Conservation (phyloP, 768 basidiomycete genomes). For the Mycena filopes region DNA sequence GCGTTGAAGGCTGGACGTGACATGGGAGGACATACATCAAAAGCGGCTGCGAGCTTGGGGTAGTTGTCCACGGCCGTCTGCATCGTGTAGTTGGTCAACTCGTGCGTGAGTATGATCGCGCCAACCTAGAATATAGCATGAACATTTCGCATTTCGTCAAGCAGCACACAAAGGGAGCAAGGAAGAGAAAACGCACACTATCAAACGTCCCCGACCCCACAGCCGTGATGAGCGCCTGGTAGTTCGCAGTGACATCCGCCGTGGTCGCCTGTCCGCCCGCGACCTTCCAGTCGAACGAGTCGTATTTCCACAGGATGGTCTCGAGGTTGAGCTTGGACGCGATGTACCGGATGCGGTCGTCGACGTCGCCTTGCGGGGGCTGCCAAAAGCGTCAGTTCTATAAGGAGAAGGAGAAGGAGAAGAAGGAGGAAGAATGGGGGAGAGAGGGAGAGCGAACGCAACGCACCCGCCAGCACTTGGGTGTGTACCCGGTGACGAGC, state of each 20-base stretch:
- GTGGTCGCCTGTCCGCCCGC: neutral
- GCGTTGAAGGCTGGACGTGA: neutral
- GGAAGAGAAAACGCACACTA: conserved; percentile 5
- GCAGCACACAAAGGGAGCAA: neutral
- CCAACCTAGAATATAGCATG: conserved; percentile 5
- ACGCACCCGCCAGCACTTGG: conserved; percentile 69
- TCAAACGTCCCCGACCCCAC: conserved; percentile 16
- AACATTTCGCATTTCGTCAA: neutral
- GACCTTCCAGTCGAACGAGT: conserved; percentile 79
- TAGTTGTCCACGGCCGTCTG: conserved; percentile 65
- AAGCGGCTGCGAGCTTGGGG: conserved; percentile 53
- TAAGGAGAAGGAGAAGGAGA: no score
- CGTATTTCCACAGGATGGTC: conserved; percentile 79
- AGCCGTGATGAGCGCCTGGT: conserved; percentile 17
- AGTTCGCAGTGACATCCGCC: conserved; percentile 14
- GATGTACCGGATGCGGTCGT: conserved; percentile 33
- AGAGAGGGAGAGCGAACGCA: neutral
- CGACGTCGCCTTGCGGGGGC: conserved; percentile 32
- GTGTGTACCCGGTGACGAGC: conserved; percentile 64
- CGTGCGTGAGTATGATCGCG: conserved; percentile 53
- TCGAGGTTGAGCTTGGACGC: conserved; percentile 35
- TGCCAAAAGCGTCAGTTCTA: neutral
- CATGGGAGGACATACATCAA: conserved; percentile 47
- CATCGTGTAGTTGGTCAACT: conserved; percentile 72
- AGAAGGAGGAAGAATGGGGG: no score